Conservation (phyloP, 2,329 filamentous ascomycete genomes). For the Aureobasidium sp. region DNA sequence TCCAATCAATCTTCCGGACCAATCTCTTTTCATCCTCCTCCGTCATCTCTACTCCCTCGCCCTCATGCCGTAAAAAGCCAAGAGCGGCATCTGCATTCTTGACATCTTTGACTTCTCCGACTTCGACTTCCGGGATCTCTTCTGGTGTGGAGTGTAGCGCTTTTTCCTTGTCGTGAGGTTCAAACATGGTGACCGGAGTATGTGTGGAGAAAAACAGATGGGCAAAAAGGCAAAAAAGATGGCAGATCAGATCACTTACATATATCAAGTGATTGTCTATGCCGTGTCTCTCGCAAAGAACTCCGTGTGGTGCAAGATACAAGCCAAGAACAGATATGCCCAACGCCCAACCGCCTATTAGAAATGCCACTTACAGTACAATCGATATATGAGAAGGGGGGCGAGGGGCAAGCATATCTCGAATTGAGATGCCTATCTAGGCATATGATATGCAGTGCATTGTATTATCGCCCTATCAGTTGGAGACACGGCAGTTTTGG, state of each 20-base stretch:
- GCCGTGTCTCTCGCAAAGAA: neutral
- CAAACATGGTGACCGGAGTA: neutral
- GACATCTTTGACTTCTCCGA: constrained; percentile 24
- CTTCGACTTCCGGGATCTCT: neutral
- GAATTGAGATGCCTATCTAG: constrained; percentile 3
- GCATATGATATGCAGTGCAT: neutral
- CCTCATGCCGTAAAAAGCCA: constrained; percentile 24
- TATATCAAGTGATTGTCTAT: neutral
- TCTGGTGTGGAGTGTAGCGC: neutral
- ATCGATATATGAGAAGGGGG: neutral
- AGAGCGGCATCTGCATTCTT: constrained; percentile 25
- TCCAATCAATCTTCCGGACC: constrained; percentile 32
- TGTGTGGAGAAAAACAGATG: neutral
- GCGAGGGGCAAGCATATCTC: neutral
- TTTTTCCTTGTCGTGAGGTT: constrained; percentile 9
- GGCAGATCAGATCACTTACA: neutral
- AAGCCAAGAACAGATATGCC: neutral
- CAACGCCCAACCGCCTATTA: neutral
- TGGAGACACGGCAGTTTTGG: neutral
- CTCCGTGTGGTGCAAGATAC: neutral
- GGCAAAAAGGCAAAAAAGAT: neutral
- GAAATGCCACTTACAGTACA: neutral
- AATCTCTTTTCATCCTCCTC: constrained; percentile 22
- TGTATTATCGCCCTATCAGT: constrained; percentile 11
- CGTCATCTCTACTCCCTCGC: constrained; percentile 19